Evolutionary conservation across 2,329 filamentous ascomycete species (phyloP).

Genomic region (Chaetomium olivaceum): DNA sequence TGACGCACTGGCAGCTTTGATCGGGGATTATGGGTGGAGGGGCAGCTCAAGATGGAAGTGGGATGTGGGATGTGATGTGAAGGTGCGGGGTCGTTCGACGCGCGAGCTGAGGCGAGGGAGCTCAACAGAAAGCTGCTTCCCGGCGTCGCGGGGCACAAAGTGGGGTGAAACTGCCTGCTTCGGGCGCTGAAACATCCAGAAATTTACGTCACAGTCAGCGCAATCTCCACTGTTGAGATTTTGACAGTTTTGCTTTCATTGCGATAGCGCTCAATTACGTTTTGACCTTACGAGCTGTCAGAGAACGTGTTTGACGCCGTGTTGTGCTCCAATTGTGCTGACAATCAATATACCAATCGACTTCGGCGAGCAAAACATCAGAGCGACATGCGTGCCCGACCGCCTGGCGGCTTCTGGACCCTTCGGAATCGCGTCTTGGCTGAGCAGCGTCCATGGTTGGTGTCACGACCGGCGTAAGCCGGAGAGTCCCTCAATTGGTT

Average conservation of each 20-base stretch:
- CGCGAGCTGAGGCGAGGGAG: not conserved
- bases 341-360: not conserved
- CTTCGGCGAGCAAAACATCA: not conserved
- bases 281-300: not conserved
- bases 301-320: not conserved
- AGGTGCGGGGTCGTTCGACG: constrained; percentile 14
- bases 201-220: constrained; percentile 17
- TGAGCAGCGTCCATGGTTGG: not conserved
- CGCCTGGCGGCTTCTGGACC: not conserved
- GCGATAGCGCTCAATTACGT: not conserved
- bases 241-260: not conserved
- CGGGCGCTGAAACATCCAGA: not conserved
- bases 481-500: constrained; percentile 7
- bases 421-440: constrained; percentile 17
- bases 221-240: not conserved
- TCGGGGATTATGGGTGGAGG: constrained; percentile 5
- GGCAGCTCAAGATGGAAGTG: constrained; percentile 1
- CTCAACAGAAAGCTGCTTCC: constrained; percentile 15
- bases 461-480: constrained; percentile 14
- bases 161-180: constrained; percentile 1
- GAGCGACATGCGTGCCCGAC: not conserved
- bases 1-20: constrained; percentile 20
- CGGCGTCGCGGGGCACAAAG: constrained; percentile 15
- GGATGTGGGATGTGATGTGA: constrained; percentile 4
- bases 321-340: not conserved